These are phyloP conservation scores for Inga leiocalycina DNA, from an alignment of 306 rosid genomes.

Conservation along the genomic window DNA sequence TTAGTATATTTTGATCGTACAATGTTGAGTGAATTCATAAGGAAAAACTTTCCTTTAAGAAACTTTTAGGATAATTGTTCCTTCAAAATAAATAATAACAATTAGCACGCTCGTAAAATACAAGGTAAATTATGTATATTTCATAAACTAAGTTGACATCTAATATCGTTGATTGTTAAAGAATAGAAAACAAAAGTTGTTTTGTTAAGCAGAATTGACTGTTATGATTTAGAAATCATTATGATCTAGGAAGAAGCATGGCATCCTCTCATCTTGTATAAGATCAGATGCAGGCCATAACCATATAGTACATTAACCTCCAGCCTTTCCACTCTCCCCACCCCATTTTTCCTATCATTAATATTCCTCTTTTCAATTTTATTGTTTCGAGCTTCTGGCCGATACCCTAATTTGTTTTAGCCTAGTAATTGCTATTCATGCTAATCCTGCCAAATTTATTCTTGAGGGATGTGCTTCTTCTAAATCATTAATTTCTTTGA, in stretches of 20 bases:
- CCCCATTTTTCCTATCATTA: neutral
- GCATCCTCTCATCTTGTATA: neutral
- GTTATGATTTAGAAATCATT: neutral
- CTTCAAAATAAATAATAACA: neutral
- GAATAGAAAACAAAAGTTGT: neutral
- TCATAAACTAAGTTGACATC: neutral
- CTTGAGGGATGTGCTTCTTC: neutral
- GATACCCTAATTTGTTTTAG: neutral
- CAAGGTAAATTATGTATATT: neutral
- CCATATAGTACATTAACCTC: neutral
- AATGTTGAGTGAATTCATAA: neutral
- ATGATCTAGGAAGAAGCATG: neutral
- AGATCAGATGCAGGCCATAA: neutral
- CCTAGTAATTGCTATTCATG: neutral
- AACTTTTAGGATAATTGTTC: neutral
- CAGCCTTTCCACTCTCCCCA: neutral
- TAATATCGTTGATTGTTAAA: neutral
- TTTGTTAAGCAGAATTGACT: neutral
- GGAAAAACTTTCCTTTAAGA: neutral
- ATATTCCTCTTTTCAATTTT: neutral
- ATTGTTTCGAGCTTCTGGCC: neutral
- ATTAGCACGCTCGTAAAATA: neutral
- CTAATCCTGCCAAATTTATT: neutral
- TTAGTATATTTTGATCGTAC: constrained; percentile 12
- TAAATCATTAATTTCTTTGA: neutral